Percentiles rank a stretch among this genome's conserved stretches.
phyloP scores from a whole-genome alignment of 176 grass and related monocot species.

The Carex kokanica region DNA sequence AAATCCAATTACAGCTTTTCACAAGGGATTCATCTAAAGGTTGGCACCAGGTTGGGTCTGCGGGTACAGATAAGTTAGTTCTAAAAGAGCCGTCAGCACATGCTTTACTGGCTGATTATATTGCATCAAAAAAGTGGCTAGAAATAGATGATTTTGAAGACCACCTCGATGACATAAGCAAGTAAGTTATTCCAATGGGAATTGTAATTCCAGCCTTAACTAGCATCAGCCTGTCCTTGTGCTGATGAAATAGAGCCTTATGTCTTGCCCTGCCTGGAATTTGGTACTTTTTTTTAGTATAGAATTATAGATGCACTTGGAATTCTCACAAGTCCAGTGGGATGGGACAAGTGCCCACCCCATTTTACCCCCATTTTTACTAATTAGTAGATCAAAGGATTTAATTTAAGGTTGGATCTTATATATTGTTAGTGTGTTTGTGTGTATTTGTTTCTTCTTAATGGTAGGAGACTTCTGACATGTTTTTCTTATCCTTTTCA shows the following conservation, averaged over 20 bases:
- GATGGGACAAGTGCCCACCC: not conserved
- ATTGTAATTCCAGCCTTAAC: not conserved
- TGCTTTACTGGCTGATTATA: slow-evolving; percentile 70
- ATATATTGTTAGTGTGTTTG: too few relatives aligned
- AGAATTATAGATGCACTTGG: not conserved
- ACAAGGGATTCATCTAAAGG: slow-evolving; percentile 95
- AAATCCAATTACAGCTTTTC: slow-evolving; percentile 55
- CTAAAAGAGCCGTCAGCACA: slow-evolving; percentile 89
- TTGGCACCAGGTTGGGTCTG: slow-evolving; percentile 78
- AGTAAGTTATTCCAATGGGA: slow-evolving; percentile 39
- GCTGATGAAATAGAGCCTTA: not conserved
- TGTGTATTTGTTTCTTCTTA: not conserved
- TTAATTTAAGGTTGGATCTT: not conserved
- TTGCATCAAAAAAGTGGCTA: slow-evolving; percentile 77
- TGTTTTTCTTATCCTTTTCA: slow-evolving; percentile 33
- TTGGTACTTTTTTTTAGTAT: not conserved
- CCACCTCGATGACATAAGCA: slow-evolving; percentile 98
- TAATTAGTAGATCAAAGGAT: not conserved
- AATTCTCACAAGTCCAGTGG: not conserved
- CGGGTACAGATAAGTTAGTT: slow-evolving; percentile 62
- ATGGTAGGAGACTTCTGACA: slow-evolving; percentile 13
- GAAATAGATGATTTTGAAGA: slow-evolving; percentile 92
- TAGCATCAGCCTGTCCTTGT: not conserved
- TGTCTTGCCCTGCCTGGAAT: not conserved
- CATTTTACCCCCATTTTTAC: slow-evolving; percentile 4